Evolutionary conservation across 306 rosid genomes (phyloP).

Genomic region (Malus domestica): DNA sequence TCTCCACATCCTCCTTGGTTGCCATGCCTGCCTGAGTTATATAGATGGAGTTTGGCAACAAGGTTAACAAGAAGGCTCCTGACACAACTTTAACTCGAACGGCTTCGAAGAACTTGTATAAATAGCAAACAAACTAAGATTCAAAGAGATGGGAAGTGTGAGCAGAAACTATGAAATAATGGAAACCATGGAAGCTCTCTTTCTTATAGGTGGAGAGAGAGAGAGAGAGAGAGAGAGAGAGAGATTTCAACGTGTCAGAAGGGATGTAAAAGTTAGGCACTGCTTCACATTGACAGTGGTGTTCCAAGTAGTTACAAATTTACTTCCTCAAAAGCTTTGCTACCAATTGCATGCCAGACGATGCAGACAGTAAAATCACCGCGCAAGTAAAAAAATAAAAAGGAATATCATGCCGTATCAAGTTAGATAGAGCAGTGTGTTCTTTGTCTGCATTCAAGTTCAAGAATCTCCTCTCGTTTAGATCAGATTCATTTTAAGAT

Average conservation of each 20-base stretch:
- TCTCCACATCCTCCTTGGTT: constrained; percentile 45
- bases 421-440: no score
- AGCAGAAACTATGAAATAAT: constrained; percentile 4
- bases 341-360: neutral
- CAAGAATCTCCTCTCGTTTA: no score
- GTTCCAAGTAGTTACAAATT: neutral
- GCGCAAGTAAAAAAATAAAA: neutral
- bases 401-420: neutral
- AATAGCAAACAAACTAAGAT: neutral
- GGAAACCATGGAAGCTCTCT: neutral
- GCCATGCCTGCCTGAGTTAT: constrained; percentile 35
- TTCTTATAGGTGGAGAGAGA: neutral
- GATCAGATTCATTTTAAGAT: no score
- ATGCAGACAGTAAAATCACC: neutral
- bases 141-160: neutral
- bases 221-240: neutral
- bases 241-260: neutral
- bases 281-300: neutral
- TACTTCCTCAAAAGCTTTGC: neutral
- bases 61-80: neutral
- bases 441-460: no score
- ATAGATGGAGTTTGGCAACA: neutral
- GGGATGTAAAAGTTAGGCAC: neutral
- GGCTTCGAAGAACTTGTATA: neutral
- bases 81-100: neutral